These are phyloP conservation scores for Penicillium fuscoglaucum DNA, from an alignment of 2,329 filamentous ascomycete genomes.

Conservation along the genomic window DNA sequence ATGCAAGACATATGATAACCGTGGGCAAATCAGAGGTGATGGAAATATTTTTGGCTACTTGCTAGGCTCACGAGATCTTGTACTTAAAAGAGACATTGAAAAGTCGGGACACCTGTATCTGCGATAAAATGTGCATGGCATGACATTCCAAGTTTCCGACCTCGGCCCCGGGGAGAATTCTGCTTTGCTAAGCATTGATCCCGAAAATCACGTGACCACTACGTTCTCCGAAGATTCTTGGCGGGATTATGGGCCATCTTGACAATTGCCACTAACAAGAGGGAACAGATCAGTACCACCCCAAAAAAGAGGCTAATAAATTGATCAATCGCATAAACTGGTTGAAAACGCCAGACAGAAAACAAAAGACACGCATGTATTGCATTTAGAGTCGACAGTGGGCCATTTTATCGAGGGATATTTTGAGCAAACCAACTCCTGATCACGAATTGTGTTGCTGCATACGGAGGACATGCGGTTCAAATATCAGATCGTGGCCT, in stretches of 20 bases:
- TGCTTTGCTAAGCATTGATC: constrained; percentile 11
- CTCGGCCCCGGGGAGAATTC: background rate
- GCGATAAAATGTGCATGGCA: background rate
- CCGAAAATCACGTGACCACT: background rate
- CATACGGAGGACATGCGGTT: background rate
- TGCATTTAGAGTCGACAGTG: background rate
- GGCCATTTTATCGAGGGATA: background rate
- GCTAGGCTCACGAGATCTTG: background rate
- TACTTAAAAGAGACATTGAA: constrained; percentile 1
- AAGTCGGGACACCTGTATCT: background rate
- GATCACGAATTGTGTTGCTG: background rate
- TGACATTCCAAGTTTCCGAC: background rate
- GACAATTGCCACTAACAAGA: background rate
- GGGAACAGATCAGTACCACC: background rate
- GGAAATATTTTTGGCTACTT: constrained; percentile 3
- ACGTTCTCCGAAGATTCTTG: constrained; percentile 13
- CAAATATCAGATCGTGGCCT: background rate
- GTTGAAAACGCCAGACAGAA: no score
- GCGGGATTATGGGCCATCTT: background rate
- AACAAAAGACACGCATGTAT: background rate
- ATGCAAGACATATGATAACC: constrained; percentile 15
- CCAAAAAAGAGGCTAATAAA: background rate
- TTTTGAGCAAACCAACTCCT: background rate
- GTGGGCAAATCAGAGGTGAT: constrained; percentile 8
- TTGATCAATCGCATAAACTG: background rate